Percentiles rank a stretch among this genome's conserved stretches.
phyloP scores from a whole-genome alignment of 176 grass and related monocot genomes.

The Hordeum marinum region DNA sequence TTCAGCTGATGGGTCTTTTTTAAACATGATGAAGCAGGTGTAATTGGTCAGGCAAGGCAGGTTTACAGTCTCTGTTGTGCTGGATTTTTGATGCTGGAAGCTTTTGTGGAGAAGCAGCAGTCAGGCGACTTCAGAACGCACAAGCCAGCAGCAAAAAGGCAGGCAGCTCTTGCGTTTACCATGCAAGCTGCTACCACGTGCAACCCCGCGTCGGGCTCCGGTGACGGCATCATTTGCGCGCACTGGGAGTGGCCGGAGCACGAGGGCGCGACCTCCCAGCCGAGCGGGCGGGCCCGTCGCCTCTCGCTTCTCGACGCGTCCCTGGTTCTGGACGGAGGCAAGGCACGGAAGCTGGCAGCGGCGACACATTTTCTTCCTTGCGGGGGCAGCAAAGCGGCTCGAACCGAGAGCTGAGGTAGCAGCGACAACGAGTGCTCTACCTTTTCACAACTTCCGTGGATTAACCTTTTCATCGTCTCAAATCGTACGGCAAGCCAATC shows the following conservation, averaged over 20 bases:
- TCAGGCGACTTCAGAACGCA: not conserved
- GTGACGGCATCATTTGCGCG: slow-evolving; percentile 27
- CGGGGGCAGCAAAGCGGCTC: not conserved
- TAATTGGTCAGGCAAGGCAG: not conserved
- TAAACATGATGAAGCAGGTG: not conserved
- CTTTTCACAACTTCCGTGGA: not conserved
- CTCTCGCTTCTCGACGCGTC: not conserved
- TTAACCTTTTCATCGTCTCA: no score
- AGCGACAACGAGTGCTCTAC: not conserved
- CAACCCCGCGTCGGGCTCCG: slow-evolving; percentile 19
- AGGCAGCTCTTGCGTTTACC: not conserved
- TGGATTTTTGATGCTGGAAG: not conserved
- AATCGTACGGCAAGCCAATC: no score
- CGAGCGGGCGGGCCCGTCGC: not conserved
- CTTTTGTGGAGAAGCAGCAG: not conserved
- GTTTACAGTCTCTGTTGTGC: not conserved
- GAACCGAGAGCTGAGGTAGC: not conserved
- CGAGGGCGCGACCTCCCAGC: slow-evolving; percentile 23
- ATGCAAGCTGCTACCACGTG: not conserved
- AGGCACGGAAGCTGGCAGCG: not conserved
- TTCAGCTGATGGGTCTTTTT: no score
- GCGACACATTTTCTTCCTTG: slow-evolving; percentile 21
- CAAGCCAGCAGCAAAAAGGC: not conserved
- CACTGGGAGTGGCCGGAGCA: not conserved
- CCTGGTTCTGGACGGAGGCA: not conserved